Evolutionary conservation across 2,329 filamentous ascomycete genomes (phyloP).

Genomic region (Aspergillus sp.): DNA sequence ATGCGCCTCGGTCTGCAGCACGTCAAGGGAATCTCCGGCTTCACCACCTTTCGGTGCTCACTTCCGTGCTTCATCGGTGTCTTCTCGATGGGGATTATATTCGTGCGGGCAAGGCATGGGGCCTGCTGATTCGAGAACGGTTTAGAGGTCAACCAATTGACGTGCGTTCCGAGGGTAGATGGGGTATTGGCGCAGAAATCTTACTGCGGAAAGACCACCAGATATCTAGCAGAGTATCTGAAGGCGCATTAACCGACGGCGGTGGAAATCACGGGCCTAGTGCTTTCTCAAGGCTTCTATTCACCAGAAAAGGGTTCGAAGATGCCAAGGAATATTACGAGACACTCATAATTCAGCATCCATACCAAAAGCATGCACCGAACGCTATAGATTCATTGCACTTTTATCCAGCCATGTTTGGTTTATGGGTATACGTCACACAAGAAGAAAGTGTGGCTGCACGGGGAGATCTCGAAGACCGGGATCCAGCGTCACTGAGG

Average conservation of each 20-base stretch:
- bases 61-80: conserved; percentile 69
- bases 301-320: conserved; percentile 53
- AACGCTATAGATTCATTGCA: conserved; percentile 64
- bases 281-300: conserved; percentile 27
- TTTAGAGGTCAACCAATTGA: conserved; percentile 62
- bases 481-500: conserved; percentile 23
- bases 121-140: conserved; percentile 66
- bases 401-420: conserved; percentile 80
- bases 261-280: conserved; percentile 4
- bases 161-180: conserved; percentile 67
- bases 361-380: conserved; percentile 63
- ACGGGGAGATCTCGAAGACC: conserved; percentile 38
- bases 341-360: conserved; percentile 72
- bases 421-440: conserved; percentile 75
- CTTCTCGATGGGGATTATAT: conserved; percentile 68
- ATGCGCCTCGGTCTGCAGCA: conserved; percentile 31
- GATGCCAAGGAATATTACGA: conserved; percentile 71
- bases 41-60: conserved; percentile 65
- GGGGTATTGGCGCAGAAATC: conserved; percentile 84
- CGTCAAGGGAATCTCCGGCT: conserved; percentile 39
- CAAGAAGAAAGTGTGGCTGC: conserved; percentile 59
- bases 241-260: not conserved
- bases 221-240: conserved; percentile 16
- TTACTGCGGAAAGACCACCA: conserved; percentile 60
- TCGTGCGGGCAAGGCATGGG: conserved; percentile 73